Base-by-base conservation (phyloP, 805 yeast species). In the Starmerella bacillaris region DNA sequence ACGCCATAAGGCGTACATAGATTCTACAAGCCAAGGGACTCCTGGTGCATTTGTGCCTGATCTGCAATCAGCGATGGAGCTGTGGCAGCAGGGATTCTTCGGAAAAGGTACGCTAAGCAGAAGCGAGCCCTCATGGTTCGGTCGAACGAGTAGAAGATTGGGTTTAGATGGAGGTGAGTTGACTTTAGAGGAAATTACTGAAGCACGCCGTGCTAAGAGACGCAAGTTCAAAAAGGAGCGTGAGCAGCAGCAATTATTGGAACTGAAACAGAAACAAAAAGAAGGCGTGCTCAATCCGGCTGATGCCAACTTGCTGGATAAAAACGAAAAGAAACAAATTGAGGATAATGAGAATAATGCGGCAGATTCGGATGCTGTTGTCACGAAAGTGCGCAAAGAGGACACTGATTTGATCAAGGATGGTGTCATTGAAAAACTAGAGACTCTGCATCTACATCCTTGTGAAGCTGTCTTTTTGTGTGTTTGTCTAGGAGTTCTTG, bases 51-150 rank as follows among this genome's bases (percentile, higher is more conserved):
- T 31, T 12, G 54, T 57, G 8, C 33, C 33, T 18, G 48, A 47
- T 30, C 55, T 54, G 1, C 43, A 49, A 0, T 72, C 65, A 21
- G 74, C 75, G 70, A 44, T 48, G 16, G 55, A 55, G 27, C 57
- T 89, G 2, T 89, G 96, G 96, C 56, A 62, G 14, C 66, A 66
- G 45, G 98, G 98, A 1, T 89, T 83, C 51, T 89, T 82, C 51
- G 98, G 98, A 5, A 89, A 86, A 50, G 98, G 96, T 2, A 68
- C 70, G 2, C 58, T 83, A 30, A 78, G 94, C 24, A 63, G 98
- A 43, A 77, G 92, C 38, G 95, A 89, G 51, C 94, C 98, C 0
- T 70, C 94, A 0, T 89, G 96, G 95, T 55, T 51, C 30, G 61
- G 60, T n/a, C 63, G 95, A 36, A 71, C 80, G 1, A 55, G 58